These are phyloP conservation scores for Ustilago hordei DNA, from an alignment of 1,284 basidiomycete genomes.

Conservation along the genomic window DNA sequence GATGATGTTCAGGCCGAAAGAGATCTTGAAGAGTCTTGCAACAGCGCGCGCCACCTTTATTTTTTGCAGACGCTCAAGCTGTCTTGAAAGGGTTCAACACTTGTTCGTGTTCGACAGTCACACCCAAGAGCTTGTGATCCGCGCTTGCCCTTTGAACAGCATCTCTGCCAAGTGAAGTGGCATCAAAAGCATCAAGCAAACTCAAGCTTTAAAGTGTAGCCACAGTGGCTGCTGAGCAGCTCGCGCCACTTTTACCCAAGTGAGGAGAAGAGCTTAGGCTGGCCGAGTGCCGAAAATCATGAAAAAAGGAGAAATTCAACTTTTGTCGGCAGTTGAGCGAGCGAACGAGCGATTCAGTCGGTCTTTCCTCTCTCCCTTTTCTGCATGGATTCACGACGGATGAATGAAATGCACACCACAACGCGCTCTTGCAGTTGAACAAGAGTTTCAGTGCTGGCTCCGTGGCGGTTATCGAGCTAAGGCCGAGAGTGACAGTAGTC, in stretches of 20 bases:
- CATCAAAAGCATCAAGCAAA: not conserved
- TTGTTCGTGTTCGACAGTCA: slow-evolving; percentile 10
- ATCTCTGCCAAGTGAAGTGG: too few relatives aligned
- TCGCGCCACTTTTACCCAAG: not conserved
- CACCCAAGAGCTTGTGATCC: not conserved
- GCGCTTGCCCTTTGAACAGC: not conserved
- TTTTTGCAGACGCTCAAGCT: not conserved
- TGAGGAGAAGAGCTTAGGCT: not conserved
- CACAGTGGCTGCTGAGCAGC: not conserved
- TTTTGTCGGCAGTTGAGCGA: slow-evolving; percentile 4
- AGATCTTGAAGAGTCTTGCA: not conserved
- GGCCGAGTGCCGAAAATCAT: slow-evolving; percentile 9
- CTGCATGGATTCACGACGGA: not conserved
- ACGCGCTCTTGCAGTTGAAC: slow-evolving; percentile 11
- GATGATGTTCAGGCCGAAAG: not conserved
- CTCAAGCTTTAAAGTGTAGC: not conserved
- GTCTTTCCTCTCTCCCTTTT: not conserved
- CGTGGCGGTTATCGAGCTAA: not conserved
- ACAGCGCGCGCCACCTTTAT: slow-evolving; percentile 10
- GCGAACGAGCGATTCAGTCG: not conserved
- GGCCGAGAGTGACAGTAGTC: not conserved
- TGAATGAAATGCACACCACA: slow-evolving; percentile 13
- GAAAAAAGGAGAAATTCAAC: not conserved
- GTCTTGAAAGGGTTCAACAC: slow-evolving; percentile 15
- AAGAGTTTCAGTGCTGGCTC: not conserved